Evolutionary conservation across 306 rosid genomes (phyloP).

Genomic region (Sphenostylis stenocarpa): DNA sequence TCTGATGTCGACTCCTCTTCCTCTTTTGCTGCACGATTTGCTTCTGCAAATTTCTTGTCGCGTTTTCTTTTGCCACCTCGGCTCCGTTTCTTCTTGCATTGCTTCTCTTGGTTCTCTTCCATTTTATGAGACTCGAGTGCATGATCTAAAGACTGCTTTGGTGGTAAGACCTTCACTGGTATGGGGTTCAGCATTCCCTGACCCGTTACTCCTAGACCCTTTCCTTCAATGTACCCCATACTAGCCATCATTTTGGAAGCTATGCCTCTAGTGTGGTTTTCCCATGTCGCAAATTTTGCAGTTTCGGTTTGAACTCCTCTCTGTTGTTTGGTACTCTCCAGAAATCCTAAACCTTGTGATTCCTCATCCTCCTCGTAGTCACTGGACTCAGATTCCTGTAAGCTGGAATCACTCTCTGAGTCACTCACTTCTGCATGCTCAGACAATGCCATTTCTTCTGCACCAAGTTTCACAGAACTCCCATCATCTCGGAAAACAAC

Average conservation of each 20-base stretch:
- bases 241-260: constrained; percentile 98
- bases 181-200: constrained; percentile 87
- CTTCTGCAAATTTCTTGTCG: constrained; percentile 75
- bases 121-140: constrained; percentile 62
- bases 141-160: constrained; percentile 85
- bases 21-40: constrained; percentile 62
- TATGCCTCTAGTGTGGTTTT: constrained; percentile 91
- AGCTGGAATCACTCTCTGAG: constrained; percentile 64
- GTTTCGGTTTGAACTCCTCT: constrained; percentile 87
- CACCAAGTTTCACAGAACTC: constrained; percentile 64
- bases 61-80: constrained; percentile 94
- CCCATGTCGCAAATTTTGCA: constrained; percentile 90
- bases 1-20: constrained; percentile 60
- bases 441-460: constrained; percentile 62
- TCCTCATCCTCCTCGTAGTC: constrained; percentile 69
- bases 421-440: constrained; percentile 62
- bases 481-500: constrained; percentile 89
- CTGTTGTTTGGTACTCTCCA: constrained; percentile 64
- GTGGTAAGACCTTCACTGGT: constrained; percentile 74
- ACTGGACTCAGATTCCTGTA: constrained; percentile 59
- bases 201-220: constrained; percentile 87
- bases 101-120: constrained; percentile 42
- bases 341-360: constrained; percentile 76
- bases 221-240: constrained; percentile 90
- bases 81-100: constrained; percentile 64